Evolutionary conservation across 176 grass and related monocot genomes (phyloP).

Genomic region (Bothriochloa decipiens): DNA sequence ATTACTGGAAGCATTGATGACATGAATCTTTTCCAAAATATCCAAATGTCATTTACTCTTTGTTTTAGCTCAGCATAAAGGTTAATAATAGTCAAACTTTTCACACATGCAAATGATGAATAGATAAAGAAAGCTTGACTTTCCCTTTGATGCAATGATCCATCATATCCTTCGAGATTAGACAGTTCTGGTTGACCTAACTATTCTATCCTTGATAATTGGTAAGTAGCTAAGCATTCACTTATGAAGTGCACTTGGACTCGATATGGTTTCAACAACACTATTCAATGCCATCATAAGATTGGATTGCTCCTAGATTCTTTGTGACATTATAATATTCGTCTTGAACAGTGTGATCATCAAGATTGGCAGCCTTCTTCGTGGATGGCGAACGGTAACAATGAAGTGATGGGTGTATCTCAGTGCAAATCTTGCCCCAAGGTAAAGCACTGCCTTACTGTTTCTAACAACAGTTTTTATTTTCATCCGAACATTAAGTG

Average conservation of each 20-base stretch:
- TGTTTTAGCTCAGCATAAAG: conserved; percentile 15
- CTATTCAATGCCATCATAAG: conserved; percentile 25
- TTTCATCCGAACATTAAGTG: conserved; percentile 19
- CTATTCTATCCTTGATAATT: conserved; percentile 23
- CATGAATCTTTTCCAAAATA: neutral
- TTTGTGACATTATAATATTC: conserved; percentile 41
- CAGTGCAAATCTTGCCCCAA: conserved; percentile 49
- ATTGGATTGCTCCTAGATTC: neutral
- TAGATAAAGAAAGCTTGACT: neutral
- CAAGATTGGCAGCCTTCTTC: conserved; percentile 12
- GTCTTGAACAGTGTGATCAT: conserved; percentile 27
- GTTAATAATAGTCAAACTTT: conserved; percentile 9
- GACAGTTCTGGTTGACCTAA: neutral
- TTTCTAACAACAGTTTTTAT: conserved; percentile 2
- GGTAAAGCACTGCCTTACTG: conserved; percentile 24
- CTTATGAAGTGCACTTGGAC: neutral
- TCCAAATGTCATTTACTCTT: neutral
- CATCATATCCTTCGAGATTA: conserved; percentile 17
- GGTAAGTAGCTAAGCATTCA: neutral
- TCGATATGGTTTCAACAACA: conserved; percentile 20
- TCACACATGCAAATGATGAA: neutral
- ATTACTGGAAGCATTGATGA: neutral
- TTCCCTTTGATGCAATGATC: conserved; percentile 7
- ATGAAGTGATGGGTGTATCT: conserved; percentile 34
- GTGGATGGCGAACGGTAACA: conserved; percentile 28